These are phyloP conservation scores for Avicennia marina DNA, from an alignment of 257 asterid species.

Conservation along the genomic window DNA sequence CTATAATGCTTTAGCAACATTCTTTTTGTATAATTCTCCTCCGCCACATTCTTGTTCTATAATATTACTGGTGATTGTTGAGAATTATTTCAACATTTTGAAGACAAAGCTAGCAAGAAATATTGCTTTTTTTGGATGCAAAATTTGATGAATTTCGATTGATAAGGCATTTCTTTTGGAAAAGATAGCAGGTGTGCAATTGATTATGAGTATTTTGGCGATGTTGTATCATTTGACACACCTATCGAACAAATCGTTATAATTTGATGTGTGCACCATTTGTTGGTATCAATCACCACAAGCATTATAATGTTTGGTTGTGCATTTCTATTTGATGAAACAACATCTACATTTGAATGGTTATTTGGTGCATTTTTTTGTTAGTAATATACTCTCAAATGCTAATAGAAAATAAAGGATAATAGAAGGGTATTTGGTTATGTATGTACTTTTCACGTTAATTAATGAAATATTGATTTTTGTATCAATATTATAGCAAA, in stretches of 20 bases:
- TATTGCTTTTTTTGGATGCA: background rate
- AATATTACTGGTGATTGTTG: background rate
- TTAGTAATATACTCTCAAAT: no score
- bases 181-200: background rate
- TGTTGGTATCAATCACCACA: constrained; percentile 14
- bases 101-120: background rate
- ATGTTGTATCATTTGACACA: constrained; percentile 10
- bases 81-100: background rate
- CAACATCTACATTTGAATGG: background rate
- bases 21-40: no score
- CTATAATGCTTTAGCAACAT: background rate
- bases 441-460: no score
- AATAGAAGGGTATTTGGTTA: no score
- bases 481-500: no score
- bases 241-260: constrained; percentile 3
- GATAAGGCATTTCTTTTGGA: background rate
- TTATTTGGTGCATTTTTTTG: background rate
- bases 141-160: background rate
- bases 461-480: no score
- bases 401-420: no score
- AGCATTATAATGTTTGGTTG: background rate
- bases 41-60: no score
- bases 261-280: constrained; percentile 8
- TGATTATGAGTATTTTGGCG: constrained; percentile 10
- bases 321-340: background rate